These are phyloP conservation scores for Aureobasidium sp. DNA, from an alignment of 2,329 filamentous ascomycete genomes.

Conservation along the genomic window DNA sequence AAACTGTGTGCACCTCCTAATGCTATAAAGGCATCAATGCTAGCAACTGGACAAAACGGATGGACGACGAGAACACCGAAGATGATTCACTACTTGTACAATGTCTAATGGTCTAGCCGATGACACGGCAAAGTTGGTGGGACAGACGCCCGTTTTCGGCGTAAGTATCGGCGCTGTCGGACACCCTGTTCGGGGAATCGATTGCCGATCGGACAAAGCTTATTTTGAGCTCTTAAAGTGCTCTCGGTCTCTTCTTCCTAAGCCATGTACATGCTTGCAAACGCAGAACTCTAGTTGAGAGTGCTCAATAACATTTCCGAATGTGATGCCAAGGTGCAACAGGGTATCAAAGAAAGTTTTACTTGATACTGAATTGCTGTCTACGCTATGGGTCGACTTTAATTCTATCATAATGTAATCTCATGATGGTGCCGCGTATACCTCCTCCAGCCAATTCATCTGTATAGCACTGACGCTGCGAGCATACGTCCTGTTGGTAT, in stretches of 20 bases:
- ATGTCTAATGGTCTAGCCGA: neutral
- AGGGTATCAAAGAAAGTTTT: neutral
- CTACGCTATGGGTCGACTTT: neutral
- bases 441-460: constrained; percentile 54
- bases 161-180: neutral
- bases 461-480: constrained; percentile 56
- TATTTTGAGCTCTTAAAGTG: neutral
- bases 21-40: neutral
- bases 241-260: neutral
- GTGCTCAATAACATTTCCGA: no score
- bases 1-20: neutral
- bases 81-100: neutral
- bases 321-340: no score
- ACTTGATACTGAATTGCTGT: neutral
- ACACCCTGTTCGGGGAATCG: neutral
- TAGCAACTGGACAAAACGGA: neutral
- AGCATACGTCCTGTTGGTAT: constrained; percentile 57
- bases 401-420: neutral
- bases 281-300: neutral
- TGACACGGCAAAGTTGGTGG: neutral
- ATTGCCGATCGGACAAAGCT: neutral
- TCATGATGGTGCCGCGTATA: constrained; percentile 23
- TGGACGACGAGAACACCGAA: neutral
- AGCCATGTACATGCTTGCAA: neutral
- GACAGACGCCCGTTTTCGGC: neutral